A percentile compares a stretch with the other conserved stretches of the same genome.
Conservation (phyloP, 805 yeast species). For the Lachancea nothofagi region DNA sequence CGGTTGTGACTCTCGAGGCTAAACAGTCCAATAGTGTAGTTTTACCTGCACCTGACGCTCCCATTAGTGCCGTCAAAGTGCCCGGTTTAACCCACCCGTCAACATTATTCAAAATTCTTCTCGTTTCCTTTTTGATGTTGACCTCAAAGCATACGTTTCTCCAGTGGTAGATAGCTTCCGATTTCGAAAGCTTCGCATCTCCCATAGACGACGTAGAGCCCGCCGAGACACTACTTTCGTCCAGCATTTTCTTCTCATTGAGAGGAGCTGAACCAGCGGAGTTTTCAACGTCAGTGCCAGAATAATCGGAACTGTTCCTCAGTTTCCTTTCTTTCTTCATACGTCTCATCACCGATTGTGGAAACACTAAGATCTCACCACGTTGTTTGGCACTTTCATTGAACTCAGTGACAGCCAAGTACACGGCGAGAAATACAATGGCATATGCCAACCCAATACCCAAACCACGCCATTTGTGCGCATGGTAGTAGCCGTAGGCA, state of each 20-base stretch:
- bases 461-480: conserved; percentile 57
- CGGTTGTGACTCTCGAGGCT: conserved; percentile 64
- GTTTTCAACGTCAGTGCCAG: conserved; percentile 22
- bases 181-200: conserved; percentile 28
- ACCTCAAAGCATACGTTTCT: conserved; percentile 67
- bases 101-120: conserved; percentile 57
- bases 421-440: conserved; percentile 48
- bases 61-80: conserved; percentile 75
- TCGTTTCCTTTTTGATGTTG: conserved; percentile 53
- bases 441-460: conserved; percentile 57
- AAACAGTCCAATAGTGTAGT: conserved; percentile 70
- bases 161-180: conserved; percentile 66
- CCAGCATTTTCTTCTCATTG: conserved; percentile 23
- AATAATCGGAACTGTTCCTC: conserved; percentile 15
- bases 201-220: conserved; percentile 8
- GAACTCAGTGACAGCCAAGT: conserved; percentile 50
- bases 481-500: conserved; percentile 40
- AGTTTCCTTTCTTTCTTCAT: conserved; percentile 37
- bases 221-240: conserved; percentile 18
- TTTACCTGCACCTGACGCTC: conserved; percentile 85
- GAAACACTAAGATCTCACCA: conserved; percentile 66
- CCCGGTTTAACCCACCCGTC: conserved; percentile 86
- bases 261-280: conserved; percentile 13
- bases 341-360: conserved; percentile 42
- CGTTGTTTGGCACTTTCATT: conserved; percentile 60